Conservation (phyloP, 164 flowering plant genomes). For the Chimonanthus praecox region DNA sequence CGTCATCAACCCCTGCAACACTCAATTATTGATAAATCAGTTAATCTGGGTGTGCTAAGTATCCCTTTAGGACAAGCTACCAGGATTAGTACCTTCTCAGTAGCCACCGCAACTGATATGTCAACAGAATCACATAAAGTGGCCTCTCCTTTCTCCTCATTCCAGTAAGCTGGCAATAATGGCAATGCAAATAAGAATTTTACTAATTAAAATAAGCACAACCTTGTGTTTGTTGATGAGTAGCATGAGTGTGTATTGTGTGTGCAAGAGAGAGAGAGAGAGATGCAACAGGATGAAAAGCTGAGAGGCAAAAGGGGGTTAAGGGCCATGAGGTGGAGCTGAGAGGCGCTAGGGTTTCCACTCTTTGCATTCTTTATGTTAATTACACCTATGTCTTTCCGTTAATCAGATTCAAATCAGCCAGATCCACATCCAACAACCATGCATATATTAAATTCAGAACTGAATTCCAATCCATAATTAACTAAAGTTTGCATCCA, state of each 20-base stretch:
- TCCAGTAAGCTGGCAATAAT: constrained; percentile 65
- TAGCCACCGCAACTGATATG: constrained; percentile 95
- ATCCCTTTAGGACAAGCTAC: neutral
- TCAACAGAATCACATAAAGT: constrained; percentile 68
- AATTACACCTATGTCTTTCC: no score
- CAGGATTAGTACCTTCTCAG: constrained; percentile 70
- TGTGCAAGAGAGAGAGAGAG: neutral
- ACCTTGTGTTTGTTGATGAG: neutral
- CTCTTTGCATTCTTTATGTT: neutral
- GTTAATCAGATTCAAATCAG: no score
- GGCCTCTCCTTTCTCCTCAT: constrained; percentile 62
- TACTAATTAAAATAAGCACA: neutral
- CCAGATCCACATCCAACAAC: no score
- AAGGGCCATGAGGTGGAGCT: neutral
- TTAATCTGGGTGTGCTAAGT: neutral
- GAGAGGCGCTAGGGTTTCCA: neutral
- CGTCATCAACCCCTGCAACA: constrained; percentile 91
- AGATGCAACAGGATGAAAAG: neutral
- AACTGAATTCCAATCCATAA: no score
- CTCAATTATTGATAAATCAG: constrained; percentile 2
- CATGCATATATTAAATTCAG: no score
- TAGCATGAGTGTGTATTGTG: neutral
- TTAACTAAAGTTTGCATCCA: no score
- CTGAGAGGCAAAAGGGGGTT: neutral
- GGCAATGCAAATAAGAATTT: neutral